These are phyloP conservation scores for Plenodomus lindquistii DNA, from an alignment of 2,329 filamentous ascomycete genomes.

Conservation along the genomic window DNA sequence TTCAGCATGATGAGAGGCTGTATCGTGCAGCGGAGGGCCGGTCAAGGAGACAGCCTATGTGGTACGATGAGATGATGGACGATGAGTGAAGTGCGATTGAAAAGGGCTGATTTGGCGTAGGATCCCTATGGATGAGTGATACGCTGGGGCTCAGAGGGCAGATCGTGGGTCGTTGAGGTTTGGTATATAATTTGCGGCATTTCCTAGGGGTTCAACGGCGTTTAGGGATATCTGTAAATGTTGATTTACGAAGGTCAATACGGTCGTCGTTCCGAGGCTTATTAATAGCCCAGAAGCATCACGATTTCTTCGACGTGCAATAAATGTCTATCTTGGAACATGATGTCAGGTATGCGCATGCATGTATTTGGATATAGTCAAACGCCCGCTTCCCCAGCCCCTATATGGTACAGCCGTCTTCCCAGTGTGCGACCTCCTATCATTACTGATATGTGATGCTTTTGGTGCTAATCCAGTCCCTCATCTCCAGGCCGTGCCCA, in stretches of 20 bases:
- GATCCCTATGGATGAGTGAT: slow-evolving; percentile 4
- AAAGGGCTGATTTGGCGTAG: not conserved
- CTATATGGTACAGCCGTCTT: slow-evolving; percentile 39
- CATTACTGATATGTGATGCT: slow-evolving; percentile 4
- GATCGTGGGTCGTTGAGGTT: not conserved
- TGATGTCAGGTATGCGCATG: slow-evolving; percentile 13
- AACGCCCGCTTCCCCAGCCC: slow-evolving; percentile 42
- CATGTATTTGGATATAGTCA: slow-evolving; percentile 39
- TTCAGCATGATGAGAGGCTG: slow-evolving; percentile 43
- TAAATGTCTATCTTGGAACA: not conserved
- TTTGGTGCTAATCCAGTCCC: not conserved
- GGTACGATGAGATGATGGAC: slow-evolving; percentile 35
- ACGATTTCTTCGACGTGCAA: not conserved
- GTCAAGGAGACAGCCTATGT: slow-evolving; percentile 24
- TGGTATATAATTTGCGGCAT: slow-evolving; percentile 3
- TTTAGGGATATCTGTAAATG: not conserved
- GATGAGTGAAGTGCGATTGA: slow-evolving; percentile 24
- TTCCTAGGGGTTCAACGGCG: not conserved
- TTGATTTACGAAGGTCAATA: not conserved
- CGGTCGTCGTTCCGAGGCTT: not conserved
- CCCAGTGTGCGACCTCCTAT: slow-evolving; percentile 1
- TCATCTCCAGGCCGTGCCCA: slow-evolving; percentile 2
- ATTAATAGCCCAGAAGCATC: not conserved
- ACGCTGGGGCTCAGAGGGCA: not conserved
- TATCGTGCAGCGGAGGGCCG: slow-evolving; percentile 29